phyloP scores from a whole-genome alignment of 768 basidiomycete species.

The Lactarius akahatsu region DNA sequence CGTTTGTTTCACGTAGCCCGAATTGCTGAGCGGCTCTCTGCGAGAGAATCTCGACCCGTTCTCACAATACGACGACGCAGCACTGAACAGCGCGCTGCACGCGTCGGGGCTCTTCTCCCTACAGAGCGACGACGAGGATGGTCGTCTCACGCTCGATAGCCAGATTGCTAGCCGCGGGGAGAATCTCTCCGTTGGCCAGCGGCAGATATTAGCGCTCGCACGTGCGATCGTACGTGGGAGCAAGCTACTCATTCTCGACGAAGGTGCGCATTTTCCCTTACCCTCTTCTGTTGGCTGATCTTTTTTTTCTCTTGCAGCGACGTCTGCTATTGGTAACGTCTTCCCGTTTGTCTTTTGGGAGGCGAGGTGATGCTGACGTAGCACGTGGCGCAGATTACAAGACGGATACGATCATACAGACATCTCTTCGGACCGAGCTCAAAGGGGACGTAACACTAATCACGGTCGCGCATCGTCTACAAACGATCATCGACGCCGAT shows the following conservation, averaged over 20 bases:
- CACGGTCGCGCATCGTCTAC: constrained; percentile 61
- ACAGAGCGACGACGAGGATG: constrained; percentile 40
- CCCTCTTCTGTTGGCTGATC: not conserved
- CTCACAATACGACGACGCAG: constrained; percentile 51
- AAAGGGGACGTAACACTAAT: constrained; percentile 48
- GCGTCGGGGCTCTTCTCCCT: constrained; percentile 47
- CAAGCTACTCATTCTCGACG: constrained; percentile 59
- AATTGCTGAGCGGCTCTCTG: constrained; percentile 55
- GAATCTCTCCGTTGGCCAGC: constrained; percentile 56
- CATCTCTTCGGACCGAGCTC: constrained; percentile 49
- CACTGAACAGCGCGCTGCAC: constrained; percentile 48
- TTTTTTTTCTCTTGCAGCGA: constrained; percentile 35
- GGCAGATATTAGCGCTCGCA: constrained; percentile 59
- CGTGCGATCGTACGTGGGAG: constrained; percentile 55
- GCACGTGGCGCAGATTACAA: constrained; percentile 43
- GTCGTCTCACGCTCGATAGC: constrained; percentile 45
- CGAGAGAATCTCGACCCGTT: constrained; percentile 62
- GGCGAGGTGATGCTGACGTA: no score
- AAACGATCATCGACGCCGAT: constrained; percentile 62
- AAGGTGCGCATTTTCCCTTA: constrained; percentile 38
- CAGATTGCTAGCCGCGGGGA: constrained; percentile 44
- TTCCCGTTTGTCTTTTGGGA: no score
- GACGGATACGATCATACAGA: constrained; percentile 58
- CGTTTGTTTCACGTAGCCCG: constrained; percentile 36
- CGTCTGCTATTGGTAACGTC: constrained; percentile 44